These are phyloP conservation scores for Nicotiana undulata DNA, from an alignment of 257 asterid genomes.

Conservation along the genomic window DNA sequence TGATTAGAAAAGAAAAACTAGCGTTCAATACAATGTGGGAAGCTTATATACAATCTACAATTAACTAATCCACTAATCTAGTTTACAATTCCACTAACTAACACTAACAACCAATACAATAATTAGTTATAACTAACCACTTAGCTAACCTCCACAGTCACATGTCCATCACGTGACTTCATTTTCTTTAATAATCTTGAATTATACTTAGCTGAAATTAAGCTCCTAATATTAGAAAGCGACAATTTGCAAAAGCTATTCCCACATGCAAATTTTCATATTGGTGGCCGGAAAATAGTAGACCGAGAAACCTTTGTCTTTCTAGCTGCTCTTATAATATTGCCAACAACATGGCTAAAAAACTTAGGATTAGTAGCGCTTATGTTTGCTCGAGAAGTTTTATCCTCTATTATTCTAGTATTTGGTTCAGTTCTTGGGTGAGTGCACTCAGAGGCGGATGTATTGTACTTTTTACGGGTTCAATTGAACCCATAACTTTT, in stretches of 20 bases:
- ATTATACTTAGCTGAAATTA: slow-evolving; percentile 41
- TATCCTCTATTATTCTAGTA: slow-evolving; percentile 27
- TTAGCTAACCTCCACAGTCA: no score
- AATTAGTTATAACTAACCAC: no score
- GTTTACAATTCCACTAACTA: no score
- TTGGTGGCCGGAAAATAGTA: slow-evolving; percentile 19
- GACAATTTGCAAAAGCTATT: slow-evolving; percentile 45
- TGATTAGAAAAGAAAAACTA: no score
- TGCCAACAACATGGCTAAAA: slow-evolving; percentile 58
- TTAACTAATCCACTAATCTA: no score
- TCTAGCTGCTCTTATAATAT: slow-evolving; percentile 26
- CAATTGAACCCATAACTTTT: no score
- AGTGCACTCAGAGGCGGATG: slow-evolving; percentile 11
- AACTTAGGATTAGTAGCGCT: slow-evolving; percentile 31
- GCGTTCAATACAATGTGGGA: no score
- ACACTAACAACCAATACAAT: no score
- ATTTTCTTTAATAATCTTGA: no score
- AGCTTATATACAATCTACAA: no score
- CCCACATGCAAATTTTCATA: slow-evolving; percentile 18
- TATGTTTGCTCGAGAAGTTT: slow-evolving; percentile 39
- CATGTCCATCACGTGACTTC: no score
- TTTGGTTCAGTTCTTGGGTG: slow-evolving; percentile 28
- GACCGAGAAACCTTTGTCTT: slow-evolving; percentile 29
- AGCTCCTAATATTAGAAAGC: slow-evolving; percentile 50
- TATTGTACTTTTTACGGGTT: no score